Base-by-base conservation (phyloP, 352 stramenopile species). In the Phytophthora ohioensis region DNA sequence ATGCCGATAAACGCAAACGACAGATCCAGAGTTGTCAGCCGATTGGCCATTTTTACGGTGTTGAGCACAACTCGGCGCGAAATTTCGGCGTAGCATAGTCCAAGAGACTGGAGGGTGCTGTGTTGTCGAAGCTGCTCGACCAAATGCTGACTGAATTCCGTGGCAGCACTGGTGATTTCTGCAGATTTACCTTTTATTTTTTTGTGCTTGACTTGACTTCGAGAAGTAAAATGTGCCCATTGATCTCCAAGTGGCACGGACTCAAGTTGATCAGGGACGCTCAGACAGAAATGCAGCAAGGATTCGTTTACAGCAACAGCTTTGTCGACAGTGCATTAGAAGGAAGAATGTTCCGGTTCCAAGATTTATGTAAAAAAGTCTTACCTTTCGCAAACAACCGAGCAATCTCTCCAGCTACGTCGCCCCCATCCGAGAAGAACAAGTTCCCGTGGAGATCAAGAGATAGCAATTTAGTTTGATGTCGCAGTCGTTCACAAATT, bases 1-100 rank as follows among this genome's bases (percentile, higher is more conserved):
- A 80, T 79, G 10, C 76, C 74, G 31, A 78, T 69, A 45, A 82
- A 79, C 13, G 73, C 74, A 46, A 81, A 84, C n/a, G 79, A 81
- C 12, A 87, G 59, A 34, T 86, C 79, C 31, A 86, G 36, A 13
- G 36, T 36, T 13, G 55, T 64, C 3, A 82, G 45, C 0, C 69
- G 51, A 30, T 75, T 72, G 0, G 58, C 63, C 38, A 76, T 52
- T 55, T 75, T 79, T 58, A 82, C 78, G 8, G 67, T 55, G 17
- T 79, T 69, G 42, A 74, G 58, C 30, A 85, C 62, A 47, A 73
- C 47, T 53, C 61, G 47, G 38, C 75, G 45, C 2, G 67, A 69
- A 30, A 74, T 15, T 58, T 57, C 54, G 12, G 53, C 56, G 47
- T 63, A 66, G 53, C 59, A 67, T 27, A 75, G n/a, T 10, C 41